Base-by-base conservation (phyloP, 2,329 filamentous ascomycete species). In the Bipolaris bicolor region DNA sequence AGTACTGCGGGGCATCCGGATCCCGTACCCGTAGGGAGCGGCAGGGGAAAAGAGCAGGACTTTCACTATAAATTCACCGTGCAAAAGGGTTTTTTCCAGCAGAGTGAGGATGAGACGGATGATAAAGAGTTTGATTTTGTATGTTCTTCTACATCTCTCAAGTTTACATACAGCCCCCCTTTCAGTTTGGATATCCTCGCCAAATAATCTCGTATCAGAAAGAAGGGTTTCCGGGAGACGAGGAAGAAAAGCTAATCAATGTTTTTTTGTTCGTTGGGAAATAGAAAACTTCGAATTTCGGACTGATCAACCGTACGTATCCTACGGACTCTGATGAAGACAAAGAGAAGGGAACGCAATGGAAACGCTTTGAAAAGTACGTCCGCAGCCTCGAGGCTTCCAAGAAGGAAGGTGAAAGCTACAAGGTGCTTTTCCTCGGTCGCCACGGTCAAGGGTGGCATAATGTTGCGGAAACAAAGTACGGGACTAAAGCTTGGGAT, bases 371-470 rank as follows among this genome's bases (percentile, higher is more conserved):
- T 63, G 79, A 80, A 51, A 69, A 79, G 45, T 84, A 86, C 61
- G 80, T 90, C 6, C 64, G 79, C 15, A 72, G 79, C 24, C 70
- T 90, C 20, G 86, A 87, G 70, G 71, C 78, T 1, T 71, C 71
- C 1, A 65, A 64, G 16, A 68, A 64, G n/a, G 68, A 74, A 2
- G 79, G 77, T 26, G 80, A 81, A 5, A 76, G 79, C 13, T 89
- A 88, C 78, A 91, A 90, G 73, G 80, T 91, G 7, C 71, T 91
- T 20, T 88, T 88, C 72, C 80, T 90, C 67, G 88, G 84, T 18
- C 83, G 89, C 37, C 89, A 91, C 71, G 89, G 89, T 9, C 83
- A 91, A 73, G 89, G 89, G 0, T 79, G 78, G 57, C 84, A 88
- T 69, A 88, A 88, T 68, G 84, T 86, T 15, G 88, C 88, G 7